Conservation (phyloP, 768 basidiomycete genomes). For the Lentinula aciculospora region DNA sequence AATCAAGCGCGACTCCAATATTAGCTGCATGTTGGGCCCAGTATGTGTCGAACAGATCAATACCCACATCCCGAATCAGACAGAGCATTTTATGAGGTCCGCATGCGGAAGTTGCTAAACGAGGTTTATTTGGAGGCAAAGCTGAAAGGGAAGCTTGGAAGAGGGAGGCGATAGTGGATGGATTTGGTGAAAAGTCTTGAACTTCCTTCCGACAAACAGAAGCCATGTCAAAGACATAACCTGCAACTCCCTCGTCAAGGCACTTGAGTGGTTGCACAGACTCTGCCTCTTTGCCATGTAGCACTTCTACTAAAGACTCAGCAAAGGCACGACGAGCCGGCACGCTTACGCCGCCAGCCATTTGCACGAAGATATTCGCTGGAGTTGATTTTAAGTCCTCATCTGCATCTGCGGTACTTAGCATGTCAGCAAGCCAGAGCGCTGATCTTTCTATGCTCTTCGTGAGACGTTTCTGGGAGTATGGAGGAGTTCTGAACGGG, state of each 20-base stretch:
- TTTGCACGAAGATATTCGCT: slow-evolving; percentile 58
- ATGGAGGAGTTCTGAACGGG: slow-evolving; percentile 57
- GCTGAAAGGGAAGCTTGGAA: slow-evolving; percentile 53
- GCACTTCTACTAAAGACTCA: slow-evolving; percentile 45
- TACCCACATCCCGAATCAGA: slow-evolving; percentile 57
- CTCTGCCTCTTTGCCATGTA: slow-evolving; percentile 51
- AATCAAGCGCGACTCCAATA: slow-evolving; percentile 73
- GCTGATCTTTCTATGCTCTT: slow-evolving; percentile 70
- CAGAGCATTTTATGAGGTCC: slow-evolving; percentile 75
- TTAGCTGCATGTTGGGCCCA: slow-evolving; percentile 70
- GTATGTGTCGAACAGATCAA: slow-evolving; percentile 71
- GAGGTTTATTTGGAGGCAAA: slow-evolving; percentile 52
- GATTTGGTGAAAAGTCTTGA: slow-evolving; percentile 14
- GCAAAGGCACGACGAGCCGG: slow-evolving; percentile 65
- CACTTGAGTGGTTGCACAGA: slow-evolving; percentile 42
- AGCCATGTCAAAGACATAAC: slow-evolving; percentile 68
- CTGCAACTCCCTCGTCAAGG: slow-evolving; percentile 64
- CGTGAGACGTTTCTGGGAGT: slow-evolving; percentile 73
- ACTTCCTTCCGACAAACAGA: slow-evolving; percentile 30
- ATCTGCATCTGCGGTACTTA: slow-evolving; percentile 24
- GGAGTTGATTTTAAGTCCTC: slow-evolving; percentile 12
- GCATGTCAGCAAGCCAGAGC: slow-evolving; percentile 56
- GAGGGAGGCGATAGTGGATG: slow-evolving; percentile 29
- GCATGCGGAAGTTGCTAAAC: slow-evolving; percentile 47
- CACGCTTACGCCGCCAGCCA: slow-evolving; percentile 55